phyloP scores from a whole-genome alignment of 2,329 filamentous ascomycete species.

The Colletotrichum horii region DNA sequence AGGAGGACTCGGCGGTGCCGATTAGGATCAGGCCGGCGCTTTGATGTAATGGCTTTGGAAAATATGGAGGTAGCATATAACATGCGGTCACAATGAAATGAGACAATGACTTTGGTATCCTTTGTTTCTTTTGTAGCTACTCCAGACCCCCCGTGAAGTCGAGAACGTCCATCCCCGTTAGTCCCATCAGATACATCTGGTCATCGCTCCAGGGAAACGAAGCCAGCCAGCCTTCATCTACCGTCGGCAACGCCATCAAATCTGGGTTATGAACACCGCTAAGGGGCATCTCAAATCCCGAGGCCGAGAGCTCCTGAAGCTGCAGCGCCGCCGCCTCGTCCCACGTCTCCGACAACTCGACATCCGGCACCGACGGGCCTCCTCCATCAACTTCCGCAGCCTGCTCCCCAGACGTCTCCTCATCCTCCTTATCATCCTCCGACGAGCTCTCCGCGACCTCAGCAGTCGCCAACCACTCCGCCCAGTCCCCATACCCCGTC shows the following conservation, averaged over 20 bases:
- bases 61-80: not conserved
- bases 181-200: constrained; percentile 27
- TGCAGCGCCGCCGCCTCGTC: not conserved
- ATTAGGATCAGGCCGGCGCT: constrained; percentile 13
- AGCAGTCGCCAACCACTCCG: constrained; percentile 24
- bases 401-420: not conserved
- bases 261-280: not conserved
- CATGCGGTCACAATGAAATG: not conserved
- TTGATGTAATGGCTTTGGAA: not conserved
- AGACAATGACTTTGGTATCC: not conserved
- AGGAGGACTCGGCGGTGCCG: constrained; percentile 18
- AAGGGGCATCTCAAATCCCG: not conserved
- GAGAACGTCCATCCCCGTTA: constrained; percentile 28
- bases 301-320: not conserved
- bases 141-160: constrained; percentile 24
- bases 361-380: not conserved
- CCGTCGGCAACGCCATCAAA: not conserved
- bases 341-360: not conserved
- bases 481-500: constrained; percentile 25
- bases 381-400: not conserved
- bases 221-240: not conserved
- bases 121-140: not conserved
- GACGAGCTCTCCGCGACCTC: not conserved
- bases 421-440: not conserved
- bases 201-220: constrained; percentile 24